Base-by-base conservation (phyloP, 108 stramenopile species). In the Fragilariopsis cylindrus region DNA sequence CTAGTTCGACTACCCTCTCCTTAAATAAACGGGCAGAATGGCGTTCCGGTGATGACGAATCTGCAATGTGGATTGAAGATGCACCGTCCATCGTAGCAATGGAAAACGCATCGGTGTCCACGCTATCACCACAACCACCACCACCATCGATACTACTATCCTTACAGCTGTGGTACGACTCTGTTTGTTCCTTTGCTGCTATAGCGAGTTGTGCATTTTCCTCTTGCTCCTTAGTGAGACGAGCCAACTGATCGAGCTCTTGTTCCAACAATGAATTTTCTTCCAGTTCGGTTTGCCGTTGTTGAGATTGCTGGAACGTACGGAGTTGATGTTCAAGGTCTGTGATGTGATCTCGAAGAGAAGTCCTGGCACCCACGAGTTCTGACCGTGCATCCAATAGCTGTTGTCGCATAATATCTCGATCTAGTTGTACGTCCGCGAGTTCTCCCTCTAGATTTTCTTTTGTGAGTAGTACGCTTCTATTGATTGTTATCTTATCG, bases 301-400 rank as follows among this genome's bases (percentile, higher is more conserved):
- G 67, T 21, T 48, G 39, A 39, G 19, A 39, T 39, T 68, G 21
- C 39, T 52, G 18, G 3, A 68, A 39, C 3, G 18, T 68, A 19
- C 48, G 48, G 11, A 68, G 49, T 68, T 68, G 49, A 21, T 68
- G 15, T 68, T 68, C 67, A 16, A 68, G 50, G 50, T 50, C 67
- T 7, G 18, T 6, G 18, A 68, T 48, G n/a, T 68, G 48, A 6
- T 68, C 7, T 52, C 49, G 67, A 18, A 68, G 49, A 39, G 67
- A 65, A 7, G 65, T 46, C 41, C 65, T 41, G 3, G 65, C 42
- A 65, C 7, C 46, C 19, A 45, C 65, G 9, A 65, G 46, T 44
- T 65, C 65, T 3, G 9, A 45, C 12, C 15, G 65, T 16, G 65
- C 46, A 11, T 65, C 65, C 44, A 65, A 45, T 5, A 65, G 43